A percentile compares a stretch with the other conserved stretches of the same genome.
Evolutionary conservation across 208 protist genomes (phyloP).

Genomic region (Trypanosoma grayi): DNA sequence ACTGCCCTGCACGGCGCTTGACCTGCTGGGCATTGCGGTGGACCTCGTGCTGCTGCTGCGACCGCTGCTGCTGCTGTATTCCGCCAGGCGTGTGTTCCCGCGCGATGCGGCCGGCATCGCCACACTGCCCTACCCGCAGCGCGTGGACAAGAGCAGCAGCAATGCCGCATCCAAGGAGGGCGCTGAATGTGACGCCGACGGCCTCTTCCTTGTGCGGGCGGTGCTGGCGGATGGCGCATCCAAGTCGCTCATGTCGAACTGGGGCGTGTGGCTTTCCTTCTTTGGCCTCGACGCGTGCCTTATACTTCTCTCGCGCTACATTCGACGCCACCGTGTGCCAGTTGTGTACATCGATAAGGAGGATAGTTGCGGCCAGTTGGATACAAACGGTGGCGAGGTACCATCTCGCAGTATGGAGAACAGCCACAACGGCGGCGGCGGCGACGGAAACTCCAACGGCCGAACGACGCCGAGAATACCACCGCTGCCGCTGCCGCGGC

Average conservation of each 20-base stretch:
- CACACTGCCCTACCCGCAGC: conserved; percentile 25
- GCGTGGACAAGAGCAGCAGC: conserved; percentile 2
- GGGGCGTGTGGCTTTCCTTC: conserved; percentile 48
- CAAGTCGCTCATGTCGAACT: conserved; percentile 48
- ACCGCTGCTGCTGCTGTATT: conserved; percentile 59
- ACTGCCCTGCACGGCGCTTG: conserved; percentile 59
- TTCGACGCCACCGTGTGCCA: conserved; percentile 60
- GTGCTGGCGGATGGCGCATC: conserved; percentile 31
- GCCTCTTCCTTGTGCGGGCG: conserved; percentile 19
- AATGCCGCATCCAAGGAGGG: conserved; percentile 1
- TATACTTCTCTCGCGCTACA: conserved; percentile 43
- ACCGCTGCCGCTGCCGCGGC: conserved; percentile 5
- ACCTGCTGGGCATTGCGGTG: conserved; percentile 67
- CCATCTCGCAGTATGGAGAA: conserved; percentile 2
- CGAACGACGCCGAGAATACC: not conserved
- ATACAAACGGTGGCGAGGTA: conserved; percentile 5
- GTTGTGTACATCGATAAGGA: conserved; percentile 59
- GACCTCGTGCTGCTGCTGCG: conserved; percentile 66
- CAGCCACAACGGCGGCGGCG: not conserved
- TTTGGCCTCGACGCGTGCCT: conserved; percentile 56
- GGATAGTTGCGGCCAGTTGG: conserved; percentile 13
- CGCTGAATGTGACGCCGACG: conserved; percentile 7
- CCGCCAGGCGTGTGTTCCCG: conserved; percentile 46
- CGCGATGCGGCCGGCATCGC: conserved; percentile 10
- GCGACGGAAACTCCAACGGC: not conserved